Percentiles rank a stretch among this genome's conserved stretches.
Conservation (phyloP, 768 basidiomycete species). For the Naganishia vaughanmartiniae region DNA sequence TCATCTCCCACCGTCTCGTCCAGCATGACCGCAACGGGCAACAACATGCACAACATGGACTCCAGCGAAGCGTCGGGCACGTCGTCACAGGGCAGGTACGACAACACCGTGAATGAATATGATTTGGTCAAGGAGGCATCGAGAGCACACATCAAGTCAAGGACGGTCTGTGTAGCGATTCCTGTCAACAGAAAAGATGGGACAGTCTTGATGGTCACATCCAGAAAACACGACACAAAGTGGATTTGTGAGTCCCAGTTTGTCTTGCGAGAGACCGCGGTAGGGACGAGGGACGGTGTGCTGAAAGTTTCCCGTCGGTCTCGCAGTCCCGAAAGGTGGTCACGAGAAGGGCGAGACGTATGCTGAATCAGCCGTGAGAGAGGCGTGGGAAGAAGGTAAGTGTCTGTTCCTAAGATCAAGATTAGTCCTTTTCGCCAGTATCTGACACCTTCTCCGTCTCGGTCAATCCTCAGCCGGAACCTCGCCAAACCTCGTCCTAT, state of each 20-base stretch:
- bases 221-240: slow-evolving; percentile 32
- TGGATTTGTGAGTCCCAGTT: slow-evolving; percentile 30
- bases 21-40: not conserved
- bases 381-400: slow-evolving; percentile 14
- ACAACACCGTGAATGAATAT: slow-evolving; percentile 18
- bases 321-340: slow-evolving; percentile 34
- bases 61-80: not conserved
- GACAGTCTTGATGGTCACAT: slow-evolving; percentile 31
- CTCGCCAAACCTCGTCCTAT: slow-evolving; percentile 7
- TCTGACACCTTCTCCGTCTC: not conserved
- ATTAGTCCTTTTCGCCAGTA: not conserved
- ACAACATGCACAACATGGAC: slow-evolving; percentile 7
- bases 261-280: not conserved
- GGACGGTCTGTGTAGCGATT: slow-evolving; percentile 33
- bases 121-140: slow-evolving; percentile 23
- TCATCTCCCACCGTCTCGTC: slow-evolving; percentile 12
- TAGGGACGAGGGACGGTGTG: not conserved
- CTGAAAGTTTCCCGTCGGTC: not conserved
- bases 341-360: slow-evolving; percentile 32
- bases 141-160: slow-evolving; percentile 14
- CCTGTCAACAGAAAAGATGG: slow-evolving; percentile 16
- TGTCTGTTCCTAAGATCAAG: not conserved
- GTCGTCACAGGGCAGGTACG: slow-evolving; percentile 18
- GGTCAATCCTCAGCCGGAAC: slow-evolving; percentile 28
- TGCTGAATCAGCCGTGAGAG: slow-evolving; percentile 19